Evolutionary conservation across 306 rosid genomes (phyloP).

Genomic region (Albizia julibrissin): DNA sequence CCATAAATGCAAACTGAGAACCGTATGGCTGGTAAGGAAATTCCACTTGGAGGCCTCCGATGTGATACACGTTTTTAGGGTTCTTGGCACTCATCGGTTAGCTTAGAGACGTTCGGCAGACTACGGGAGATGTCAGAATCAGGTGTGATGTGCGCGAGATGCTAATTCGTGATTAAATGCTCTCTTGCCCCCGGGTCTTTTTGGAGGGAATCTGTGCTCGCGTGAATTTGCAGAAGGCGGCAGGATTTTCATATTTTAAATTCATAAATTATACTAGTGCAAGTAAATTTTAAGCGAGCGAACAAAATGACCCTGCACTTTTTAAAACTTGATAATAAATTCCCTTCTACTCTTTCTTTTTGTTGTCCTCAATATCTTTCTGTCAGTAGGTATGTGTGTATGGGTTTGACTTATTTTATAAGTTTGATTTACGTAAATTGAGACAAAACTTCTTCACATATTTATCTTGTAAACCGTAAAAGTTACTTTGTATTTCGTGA

Average conservation of each 20-base stretch:
- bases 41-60: conserved; percentile 82
- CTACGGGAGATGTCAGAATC: not conserved
- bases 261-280: no score
- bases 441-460: no score
- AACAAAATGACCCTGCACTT: no score
- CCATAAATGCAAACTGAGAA: conserved; percentile 87
- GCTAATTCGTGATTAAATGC: not conserved
- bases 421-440: no score
- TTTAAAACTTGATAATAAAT: no score
- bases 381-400: no score
- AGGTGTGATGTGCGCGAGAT: not conserved
- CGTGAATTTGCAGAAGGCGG: conserved; percentile 20
- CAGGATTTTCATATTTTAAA: not conserved
- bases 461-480: no score
- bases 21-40: conserved; percentile 94
- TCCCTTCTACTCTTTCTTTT: no score
- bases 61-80: conserved; percentile 67
- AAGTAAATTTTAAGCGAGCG: no score
- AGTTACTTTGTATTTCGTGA: no score
- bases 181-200: not conserved
- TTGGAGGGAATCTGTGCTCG: conserved; percentile 41
- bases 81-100: conserved; percentile 37
- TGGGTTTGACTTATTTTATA: no score
- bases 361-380: no score
- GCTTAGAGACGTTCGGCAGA: not conserved